phyloP scores from a whole-genome alignment of 768 basidiomycete species.

The Pleurotus sapidus region DNA sequence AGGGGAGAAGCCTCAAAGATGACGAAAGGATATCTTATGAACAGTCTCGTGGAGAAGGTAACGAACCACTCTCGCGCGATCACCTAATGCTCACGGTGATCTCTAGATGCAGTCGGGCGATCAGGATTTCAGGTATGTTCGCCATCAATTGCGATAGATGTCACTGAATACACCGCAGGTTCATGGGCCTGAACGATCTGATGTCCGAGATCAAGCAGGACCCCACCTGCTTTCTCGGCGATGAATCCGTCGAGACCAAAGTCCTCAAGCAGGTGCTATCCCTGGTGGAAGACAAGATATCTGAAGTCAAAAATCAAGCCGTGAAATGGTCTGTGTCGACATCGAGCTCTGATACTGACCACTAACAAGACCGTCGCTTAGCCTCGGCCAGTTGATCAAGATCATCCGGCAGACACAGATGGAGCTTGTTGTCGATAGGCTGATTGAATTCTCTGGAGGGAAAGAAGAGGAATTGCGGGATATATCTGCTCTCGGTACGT shows the following conservation, averaged over 20 bases:
- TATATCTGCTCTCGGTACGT: slow-evolving; percentile 86
- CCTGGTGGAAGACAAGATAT: slow-evolving; percentile 91
- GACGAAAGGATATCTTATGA: slow-evolving; percentile 87
- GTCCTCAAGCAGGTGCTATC: slow-evolving; percentile 81
- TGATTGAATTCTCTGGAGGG: slow-evolving; percentile 81
- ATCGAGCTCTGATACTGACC: slow-evolving; percentile 8
- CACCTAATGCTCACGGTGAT: slow-evolving; percentile 2
- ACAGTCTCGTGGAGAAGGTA: slow-evolving; percentile 81
- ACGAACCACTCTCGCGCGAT: neutral
- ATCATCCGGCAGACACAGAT: slow-evolving; percentile 81
- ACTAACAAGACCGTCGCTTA: slow-evolving; percentile 24
- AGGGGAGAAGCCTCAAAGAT: slow-evolving; percentile 44
- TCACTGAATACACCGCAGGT: slow-evolving; percentile 43
- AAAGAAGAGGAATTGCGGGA: slow-evolving; percentile 93
- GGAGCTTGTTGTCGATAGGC: slow-evolving; percentile 84
- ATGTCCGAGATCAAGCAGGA: slow-evolving; percentile 85
- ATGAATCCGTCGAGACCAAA: slow-evolving; percentile 83
- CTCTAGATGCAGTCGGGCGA: slow-evolving; percentile 84
- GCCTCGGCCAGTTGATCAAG: slow-evolving; percentile 88
- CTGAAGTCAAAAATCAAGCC: slow-evolving; percentile 97
- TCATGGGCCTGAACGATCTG: slow-evolving; percentile 96
- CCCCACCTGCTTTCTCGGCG: slow-evolving; percentile 71
- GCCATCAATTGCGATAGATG: slow-evolving; percentile 11
- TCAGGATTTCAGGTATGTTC: slow-evolving; percentile 79
- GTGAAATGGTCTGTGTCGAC: slow-evolving; percentile 83